These are phyloP conservation scores for Pachyrhizus erosus DNA, from an alignment of 306 rosid genomes.

Conservation along the genomic window DNA sequence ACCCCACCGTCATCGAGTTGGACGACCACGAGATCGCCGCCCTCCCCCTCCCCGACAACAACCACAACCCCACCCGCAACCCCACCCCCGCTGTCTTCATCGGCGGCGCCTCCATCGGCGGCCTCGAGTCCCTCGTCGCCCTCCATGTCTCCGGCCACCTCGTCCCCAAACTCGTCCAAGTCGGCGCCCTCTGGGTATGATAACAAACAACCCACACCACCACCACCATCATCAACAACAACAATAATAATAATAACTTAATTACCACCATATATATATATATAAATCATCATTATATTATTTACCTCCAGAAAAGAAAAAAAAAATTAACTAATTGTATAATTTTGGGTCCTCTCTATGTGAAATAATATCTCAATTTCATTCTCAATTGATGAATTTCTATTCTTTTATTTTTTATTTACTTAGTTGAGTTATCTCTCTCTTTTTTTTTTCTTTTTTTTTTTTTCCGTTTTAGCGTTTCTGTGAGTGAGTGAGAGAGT, in stretches of 20 bases:
- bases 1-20: constrained; percentile 94
- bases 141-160: constrained; percentile 97
- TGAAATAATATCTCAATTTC: constrained; percentile 16
- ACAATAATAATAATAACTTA: neutral
- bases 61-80: neutral
- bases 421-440: no score
- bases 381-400: no score
- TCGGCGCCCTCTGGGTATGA: constrained; percentile 88
- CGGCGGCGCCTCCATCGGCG: constrained; percentile 82
- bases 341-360: constrained; percentile 23
- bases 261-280: constrained; percentile 18
- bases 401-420: no score
- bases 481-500: neutral
- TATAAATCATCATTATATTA: neutral
- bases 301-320: neutral
- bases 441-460: no score
- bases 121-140: constrained; percentile 90
- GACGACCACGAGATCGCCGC: constrained; percentile 91
- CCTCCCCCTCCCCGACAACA: constrained; percentile 56
- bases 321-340: constrained; percentile 47
- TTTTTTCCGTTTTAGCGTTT: neutral
- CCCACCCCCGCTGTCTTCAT: constrained; percentile 74
- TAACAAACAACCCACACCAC: neutral
- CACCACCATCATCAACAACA: neutral
- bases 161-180: constrained; percentile 83